Conservation (phyloP, 176 grass and related monocot species). For the Microstegium vimineum region DNA sequence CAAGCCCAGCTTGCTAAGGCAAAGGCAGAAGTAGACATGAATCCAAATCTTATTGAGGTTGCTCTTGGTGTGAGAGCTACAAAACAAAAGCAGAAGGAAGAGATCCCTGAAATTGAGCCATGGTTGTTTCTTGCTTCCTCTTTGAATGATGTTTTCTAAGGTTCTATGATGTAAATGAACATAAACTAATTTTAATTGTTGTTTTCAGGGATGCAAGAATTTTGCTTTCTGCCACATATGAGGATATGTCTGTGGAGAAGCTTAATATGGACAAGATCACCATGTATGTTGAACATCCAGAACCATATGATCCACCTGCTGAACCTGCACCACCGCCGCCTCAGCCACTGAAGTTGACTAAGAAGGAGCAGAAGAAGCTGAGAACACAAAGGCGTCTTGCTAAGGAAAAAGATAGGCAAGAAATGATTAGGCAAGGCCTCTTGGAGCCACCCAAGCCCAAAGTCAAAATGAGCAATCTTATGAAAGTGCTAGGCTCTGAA, state of each 20-base stretch:
- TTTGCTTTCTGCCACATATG: constrained; percentile 48
- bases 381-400: constrained; percentile 94
- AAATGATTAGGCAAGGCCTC: constrained; percentile 98
- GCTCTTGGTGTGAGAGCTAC: constrained; percentile 44
- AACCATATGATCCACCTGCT: constrained; percentile 81
- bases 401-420: constrained; percentile 97
- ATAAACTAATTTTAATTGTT: not conserved
- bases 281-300: constrained; percentile 87
- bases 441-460: constrained; percentile 95
- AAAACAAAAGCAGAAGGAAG: constrained; percentile 89
- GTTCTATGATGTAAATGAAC: not conserved
- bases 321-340: constrained; percentile 80
- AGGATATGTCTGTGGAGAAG: constrained; percentile 55
- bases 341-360: constrained; percentile 90
- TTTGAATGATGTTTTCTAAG: constrained; percentile 2
- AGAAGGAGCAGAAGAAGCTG: constrained; percentile 97
- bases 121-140: constrained; percentile 63
- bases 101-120: constrained; percentile 93
- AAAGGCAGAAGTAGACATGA: constrained; percentile 79
- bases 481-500: constrained; percentile 91
- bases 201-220: constrained; percentile 79
- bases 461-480: constrained; percentile 99
- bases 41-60: constrained; percentile 94
- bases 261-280: constrained; percentile 89
- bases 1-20: constrained; percentile 94